Evolutionary conservation across 306 rosid species (phyloP).

Genomic region (Cicer pinnatifidum): DNA sequence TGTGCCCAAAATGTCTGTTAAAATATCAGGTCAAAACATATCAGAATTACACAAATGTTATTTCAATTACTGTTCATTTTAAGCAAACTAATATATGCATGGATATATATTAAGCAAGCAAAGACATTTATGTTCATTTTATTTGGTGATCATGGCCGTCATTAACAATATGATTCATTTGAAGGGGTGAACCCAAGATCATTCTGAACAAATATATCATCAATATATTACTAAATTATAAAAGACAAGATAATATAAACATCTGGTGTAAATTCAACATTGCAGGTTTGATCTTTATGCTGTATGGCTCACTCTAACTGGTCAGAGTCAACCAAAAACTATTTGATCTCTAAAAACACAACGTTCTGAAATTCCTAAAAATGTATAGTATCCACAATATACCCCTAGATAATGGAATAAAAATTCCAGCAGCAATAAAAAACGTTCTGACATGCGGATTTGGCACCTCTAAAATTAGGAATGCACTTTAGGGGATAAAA

Average conservation of each 20-base stretch:
- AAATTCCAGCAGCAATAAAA: background rate
- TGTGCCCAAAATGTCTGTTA: constrained; percentile 18
- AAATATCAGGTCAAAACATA: constrained; percentile 30
- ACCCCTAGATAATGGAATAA: background rate
- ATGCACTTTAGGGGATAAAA: background rate
- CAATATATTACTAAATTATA: no score
- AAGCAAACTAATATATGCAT: background rate
- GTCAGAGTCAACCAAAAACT: no score
- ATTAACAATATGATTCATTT: background rate
- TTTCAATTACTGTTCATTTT: background rate
- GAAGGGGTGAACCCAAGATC: constrained; percentile 3
- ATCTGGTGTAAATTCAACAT: background rate
- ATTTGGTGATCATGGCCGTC: constrained; percentile 16
- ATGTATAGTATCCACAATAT: background rate
- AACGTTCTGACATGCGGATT: background rate
- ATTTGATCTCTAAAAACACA: background rate
- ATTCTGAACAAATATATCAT: background rate
- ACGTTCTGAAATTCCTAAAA: background rate
- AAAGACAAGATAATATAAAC: background rate
- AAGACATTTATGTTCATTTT: constrained; percentile 2
- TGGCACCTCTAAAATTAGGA: background rate
- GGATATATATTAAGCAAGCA: background rate
- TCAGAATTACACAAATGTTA: constrained; percentile 22
- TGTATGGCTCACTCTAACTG: no score
- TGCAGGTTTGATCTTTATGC: constrained; percentile 11